Base-by-base conservation (phyloP, 768 basidiomycete genomes). In the Pleurotus djamor region DNA sequence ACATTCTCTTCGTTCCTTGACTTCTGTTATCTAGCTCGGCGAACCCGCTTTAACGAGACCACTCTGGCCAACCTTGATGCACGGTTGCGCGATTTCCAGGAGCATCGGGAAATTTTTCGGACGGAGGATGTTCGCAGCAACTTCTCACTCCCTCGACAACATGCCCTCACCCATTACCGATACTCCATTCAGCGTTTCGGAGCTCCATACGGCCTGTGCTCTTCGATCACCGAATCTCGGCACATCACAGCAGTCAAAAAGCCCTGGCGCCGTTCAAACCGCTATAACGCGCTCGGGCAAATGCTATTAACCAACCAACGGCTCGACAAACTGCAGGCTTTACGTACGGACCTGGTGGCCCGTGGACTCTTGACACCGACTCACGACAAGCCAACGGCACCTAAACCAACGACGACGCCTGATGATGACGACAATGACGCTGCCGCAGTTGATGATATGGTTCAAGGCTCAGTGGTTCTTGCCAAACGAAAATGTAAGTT, bases 191-290 rank as follows among this genome's bases (percentile, higher is more conserved):
- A 61, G 35, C 35, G 45, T 2, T 67, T 63, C 59, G 63, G 65
- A 5, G 63, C 67, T 5, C 68, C 64, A 4, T 60, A 67, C 32
- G 65, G 68, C 10, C 43, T 65, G 9, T 68, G 64, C 50, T 65
- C 68, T n/a, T 66, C 68, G 3, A 67, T 67, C 32, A 66, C 63
- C 7, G 67, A 69, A 56, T 63, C 67, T 1, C 64, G 66, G 33
- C 68, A 69, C 37, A 69, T 66, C 44, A 65, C 65, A 4, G 67
- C 68, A 12, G 67, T 69, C 13, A 68, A 69, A 52, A 57, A 64
- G 34, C 68, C 66, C 4, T 69, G 66, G 64, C 45, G 60, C 2
- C 58, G 64, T 1, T 69, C 68, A 0, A 69, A 55, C 44, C 59
- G 60, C 16, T 64, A 54, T 35, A 60, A 67, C 5, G 65, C 65